Percentiles rank a stretch among this genome's conserved stretches.
Evolutionary conservation across 1,284 basidiomycete species (phyloP).

Genomic region (Retiboletus flavoniger): DNA sequence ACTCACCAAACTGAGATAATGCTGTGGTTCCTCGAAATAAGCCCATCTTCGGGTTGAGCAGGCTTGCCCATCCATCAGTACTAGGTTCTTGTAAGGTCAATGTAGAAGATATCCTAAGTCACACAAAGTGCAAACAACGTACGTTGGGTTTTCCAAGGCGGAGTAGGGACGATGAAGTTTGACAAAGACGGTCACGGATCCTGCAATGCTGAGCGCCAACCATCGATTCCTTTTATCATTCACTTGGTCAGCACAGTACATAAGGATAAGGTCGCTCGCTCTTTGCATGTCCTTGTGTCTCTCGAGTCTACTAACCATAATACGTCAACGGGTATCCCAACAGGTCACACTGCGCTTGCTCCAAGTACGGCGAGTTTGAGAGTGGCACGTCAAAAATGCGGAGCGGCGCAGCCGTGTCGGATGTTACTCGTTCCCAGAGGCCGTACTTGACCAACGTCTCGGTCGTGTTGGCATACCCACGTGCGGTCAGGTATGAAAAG

Average conservation of each 20-base stretch:
- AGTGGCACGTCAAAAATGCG: slow-evolving; percentile 12
- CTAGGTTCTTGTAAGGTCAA: too few species aligned
- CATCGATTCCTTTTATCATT: background rate
- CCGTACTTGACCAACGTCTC: background rate
- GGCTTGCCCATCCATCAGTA: too few species aligned
- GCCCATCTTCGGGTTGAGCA: too few species aligned
- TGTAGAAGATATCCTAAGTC: background rate
- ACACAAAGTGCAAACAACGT: background rate
- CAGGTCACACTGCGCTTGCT: slow-evolving; percentile 12
- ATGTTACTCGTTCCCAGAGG: slow-evolving; percentile 5
- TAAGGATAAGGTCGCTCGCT: background rate
- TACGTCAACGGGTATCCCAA: slow-evolving; percentile 13
- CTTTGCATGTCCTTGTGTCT: background rate
- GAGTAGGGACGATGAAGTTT: background rate
- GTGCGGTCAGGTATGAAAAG: slow-evolving; percentile 35
- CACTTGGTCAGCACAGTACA: background rate
- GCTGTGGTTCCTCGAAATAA: too few species aligned
- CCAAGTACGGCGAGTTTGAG: slow-evolving; percentile 9
- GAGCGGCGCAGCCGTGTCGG: background rate
- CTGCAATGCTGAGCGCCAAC: background rate
- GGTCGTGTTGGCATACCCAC: slow-evolving; percentile 26
- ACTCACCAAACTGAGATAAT: too few species aligned
- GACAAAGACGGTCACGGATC: background rate
- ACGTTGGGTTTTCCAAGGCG: background rate
- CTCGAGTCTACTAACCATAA: slow-evolving; percentile 1